These are phyloP conservation scores for Circinella umbellata DNA, from an alignment of 371 early-diverging fungal genomes.

Conservation along the genomic window DNA sequence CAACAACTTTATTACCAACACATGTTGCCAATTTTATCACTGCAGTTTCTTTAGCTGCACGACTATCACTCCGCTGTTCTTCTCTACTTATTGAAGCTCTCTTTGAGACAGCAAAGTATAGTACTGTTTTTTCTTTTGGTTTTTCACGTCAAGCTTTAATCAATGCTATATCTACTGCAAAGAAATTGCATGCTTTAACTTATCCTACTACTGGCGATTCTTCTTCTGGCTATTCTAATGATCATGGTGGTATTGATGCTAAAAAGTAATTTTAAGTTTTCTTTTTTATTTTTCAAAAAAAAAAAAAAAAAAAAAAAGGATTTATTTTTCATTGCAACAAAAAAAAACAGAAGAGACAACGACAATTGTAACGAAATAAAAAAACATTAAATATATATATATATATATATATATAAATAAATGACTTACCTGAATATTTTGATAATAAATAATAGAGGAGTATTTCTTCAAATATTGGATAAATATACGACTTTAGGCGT, in stretches of 20 bases:
- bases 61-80: slow-evolving; percentile 47
- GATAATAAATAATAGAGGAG: slow-evolving; percentile 30
- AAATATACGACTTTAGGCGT: slow-evolving; percentile 73
- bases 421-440: too few species aligned
- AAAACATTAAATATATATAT: too few species aligned
- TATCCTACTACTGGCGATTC: slow-evolving; percentile 4
- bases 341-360: too few species aligned
- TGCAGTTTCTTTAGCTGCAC: slow-evolving; percentile 45
- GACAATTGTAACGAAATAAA: too few species aligned
- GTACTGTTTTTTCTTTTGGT: slow-evolving; percentile 63
- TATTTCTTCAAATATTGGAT: slow-evolving; percentile 67
- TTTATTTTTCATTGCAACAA: too few species aligned
- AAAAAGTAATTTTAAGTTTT: slow-evolving; percentile 13
- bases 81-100: slow-evolving; percentile 54
- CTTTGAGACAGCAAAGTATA: slow-evolving; percentile 64
- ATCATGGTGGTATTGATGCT: slow-evolving; percentile 24
- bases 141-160: slow-evolving; percentile 60
- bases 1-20: slow-evolving; percentile 49
- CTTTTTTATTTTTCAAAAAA: background rate
- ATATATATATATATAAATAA: too few species aligned
- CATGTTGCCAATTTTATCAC: slow-evolving; percentile 48
- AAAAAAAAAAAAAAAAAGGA: too few species aligned
- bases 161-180: slow-evolving; percentile 62
- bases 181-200: slow-evolving; percentile 52
- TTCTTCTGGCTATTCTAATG: background rate